Conservation (phyloP, 768 basidiomycete genomes). For the Rhodotorula kratochvilovae region DNA sequence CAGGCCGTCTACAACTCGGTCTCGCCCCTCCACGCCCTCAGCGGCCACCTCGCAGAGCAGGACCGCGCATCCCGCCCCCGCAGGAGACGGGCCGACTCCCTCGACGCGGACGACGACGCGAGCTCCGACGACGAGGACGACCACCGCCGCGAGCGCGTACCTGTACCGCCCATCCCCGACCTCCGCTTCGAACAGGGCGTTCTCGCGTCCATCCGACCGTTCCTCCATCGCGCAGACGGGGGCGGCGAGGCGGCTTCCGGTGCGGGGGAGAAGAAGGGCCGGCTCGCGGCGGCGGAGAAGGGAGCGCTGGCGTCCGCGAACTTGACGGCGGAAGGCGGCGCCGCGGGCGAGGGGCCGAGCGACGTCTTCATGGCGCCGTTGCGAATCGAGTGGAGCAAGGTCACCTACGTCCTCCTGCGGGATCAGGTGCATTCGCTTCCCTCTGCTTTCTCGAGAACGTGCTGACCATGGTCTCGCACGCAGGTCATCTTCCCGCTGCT, state of each 20-base stretch:
- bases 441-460: not conserved
- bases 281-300: constrained; percentile 2
- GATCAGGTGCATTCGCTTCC: constrained; percentile 38
- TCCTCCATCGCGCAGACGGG: constrained; percentile 21
- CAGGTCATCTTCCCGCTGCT: constrained; percentile 31
- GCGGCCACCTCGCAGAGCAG: not conserved
- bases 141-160: constrained; percentile 2
- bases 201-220: constrained; percentile 38
- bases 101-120: not conserved
- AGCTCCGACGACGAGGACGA: not conserved
- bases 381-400: constrained; percentile 34
- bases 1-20: constrained; percentile 22
- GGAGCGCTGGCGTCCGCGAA: not conserved
- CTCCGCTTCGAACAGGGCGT: constrained; percentile 42
- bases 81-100: not conserved
- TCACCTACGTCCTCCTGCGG: constrained; percentile 36
- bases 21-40: not conserved
- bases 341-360: not conserved
- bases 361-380: constrained; percentile 21
- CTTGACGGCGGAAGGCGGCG: constrained; percentile 5
- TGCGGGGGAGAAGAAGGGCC: not conserved
- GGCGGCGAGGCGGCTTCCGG: too few species aligned
- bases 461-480: too few species aligned
- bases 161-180: constrained; percentile 40
- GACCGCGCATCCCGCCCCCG: not conserved